These are phyloP conservation scores for Xylaria telfairii DNA, from an alignment of 495 filamentous ascomycete species.

Conservation along the genomic window DNA sequence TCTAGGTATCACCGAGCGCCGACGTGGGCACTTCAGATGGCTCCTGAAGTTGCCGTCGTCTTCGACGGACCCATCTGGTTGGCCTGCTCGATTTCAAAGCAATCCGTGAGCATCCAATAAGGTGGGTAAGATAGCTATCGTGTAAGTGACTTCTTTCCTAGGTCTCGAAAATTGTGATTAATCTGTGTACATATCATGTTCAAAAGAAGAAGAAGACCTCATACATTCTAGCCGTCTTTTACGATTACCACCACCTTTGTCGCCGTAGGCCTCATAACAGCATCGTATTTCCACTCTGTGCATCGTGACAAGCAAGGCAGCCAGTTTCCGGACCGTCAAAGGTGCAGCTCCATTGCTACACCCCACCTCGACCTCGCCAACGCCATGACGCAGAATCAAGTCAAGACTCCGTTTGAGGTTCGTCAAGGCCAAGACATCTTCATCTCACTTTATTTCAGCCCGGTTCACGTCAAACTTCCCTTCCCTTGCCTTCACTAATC, in stretches of 20 bases:
- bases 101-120: constrained; percentile 33
- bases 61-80: constrained; percentile 24
- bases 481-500: too few species aligned
- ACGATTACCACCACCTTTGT: constrained; percentile 27
- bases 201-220: constrained; percentile 31
- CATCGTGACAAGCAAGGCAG: constrained; percentile 33
- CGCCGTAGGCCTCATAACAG: constrained; percentile 30
- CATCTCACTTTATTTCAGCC: constrained; percentile 27
- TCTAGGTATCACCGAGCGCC: too few species aligned
- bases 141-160: constrained; percentile 38
- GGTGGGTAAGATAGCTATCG: constrained; percentile 28
- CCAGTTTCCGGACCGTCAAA: constrained; percentile 23
- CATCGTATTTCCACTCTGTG: constrained; percentile 27
- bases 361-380: constrained; percentile 23
- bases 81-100: constrained; percentile 51
- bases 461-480: constrained; percentile 21
- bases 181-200: constrained; percentile 28
- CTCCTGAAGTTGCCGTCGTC: constrained; percentile 13
- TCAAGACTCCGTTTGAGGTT: constrained; percentile 55
- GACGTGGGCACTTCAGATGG: too few species aligned
- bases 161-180: constrained; percentile 20
- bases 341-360: constrained; percentile 16
- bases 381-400: constrained; percentile 37
- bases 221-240: constrained; percentile 31
- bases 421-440: constrained; percentile 27